phyloP scores from a whole-genome alignment of 2,329 filamentous ascomycete species.

The Leptographium procerum region DNA sequence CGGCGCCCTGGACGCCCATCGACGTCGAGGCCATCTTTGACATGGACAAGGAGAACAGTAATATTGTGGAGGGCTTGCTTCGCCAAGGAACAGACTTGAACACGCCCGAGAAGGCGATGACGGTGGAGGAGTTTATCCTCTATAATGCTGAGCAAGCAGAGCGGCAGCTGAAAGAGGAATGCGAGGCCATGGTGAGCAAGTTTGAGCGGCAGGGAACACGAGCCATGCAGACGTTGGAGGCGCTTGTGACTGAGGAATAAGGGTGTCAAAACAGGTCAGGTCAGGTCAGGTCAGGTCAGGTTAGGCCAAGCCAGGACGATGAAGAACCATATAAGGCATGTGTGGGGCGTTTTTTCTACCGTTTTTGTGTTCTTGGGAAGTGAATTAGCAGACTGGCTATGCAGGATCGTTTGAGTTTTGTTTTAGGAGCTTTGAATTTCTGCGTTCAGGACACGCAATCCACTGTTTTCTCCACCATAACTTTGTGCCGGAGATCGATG shows the following conservation, averaged over 20 bases:
- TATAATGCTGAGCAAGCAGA: slow-evolving; percentile 73
- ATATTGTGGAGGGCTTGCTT: slow-evolving; percentile 35
- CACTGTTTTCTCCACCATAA: too few relatives aligned
- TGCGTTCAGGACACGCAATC: background rate
- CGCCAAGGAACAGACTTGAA: slow-evolving; percentile 51
- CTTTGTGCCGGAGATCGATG: background rate
- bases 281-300: background rate
- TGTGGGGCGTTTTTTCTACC: background rate
- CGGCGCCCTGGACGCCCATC: slow-evolving; percentile 56
- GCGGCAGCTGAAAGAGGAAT: slow-evolving; percentile 65
- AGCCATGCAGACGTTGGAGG: slow-evolving; percentile 69
- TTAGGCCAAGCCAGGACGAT: background rate
- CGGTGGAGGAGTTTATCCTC: slow-evolving; percentile 84
- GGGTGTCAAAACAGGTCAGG: background rate
- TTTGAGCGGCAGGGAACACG: slow-evolving; percentile 77
- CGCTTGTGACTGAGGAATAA: slow-evolving; percentile 43
- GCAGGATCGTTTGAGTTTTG: background rate
- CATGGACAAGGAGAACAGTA: slow-evolving; percentile 38
- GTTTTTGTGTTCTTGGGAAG: too few relatives aligned
- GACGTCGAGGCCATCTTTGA: slow-evolving; percentile 65
- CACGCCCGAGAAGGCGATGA: slow-evolving; percentile 76
- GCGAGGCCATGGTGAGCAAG: slow-evolving; percentile 66
- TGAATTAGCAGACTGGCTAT: background rate
- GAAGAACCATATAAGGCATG: background rate
- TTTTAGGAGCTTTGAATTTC: background rate